Conservation (phyloP, 441 rosid genomes). For the Geranium incanum region DNA sequence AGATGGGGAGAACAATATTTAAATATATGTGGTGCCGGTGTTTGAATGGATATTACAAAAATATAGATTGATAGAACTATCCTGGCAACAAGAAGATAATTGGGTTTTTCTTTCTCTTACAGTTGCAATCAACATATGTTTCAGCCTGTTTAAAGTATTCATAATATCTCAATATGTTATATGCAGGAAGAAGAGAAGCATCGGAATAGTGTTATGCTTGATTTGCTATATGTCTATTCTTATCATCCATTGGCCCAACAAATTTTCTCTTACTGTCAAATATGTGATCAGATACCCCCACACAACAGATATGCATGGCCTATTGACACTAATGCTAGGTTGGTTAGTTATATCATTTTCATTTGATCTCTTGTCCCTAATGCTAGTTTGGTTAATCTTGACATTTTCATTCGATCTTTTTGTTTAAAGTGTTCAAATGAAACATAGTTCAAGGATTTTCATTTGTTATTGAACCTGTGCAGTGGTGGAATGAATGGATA, state of each 20-base stretch:
- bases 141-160: constrained; percentile 1
- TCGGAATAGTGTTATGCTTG: constrained; percentile 75
- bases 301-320: constrained; percentile 34
- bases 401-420: neutral
- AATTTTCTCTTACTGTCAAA: constrained; percentile 36
- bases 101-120: neutral
- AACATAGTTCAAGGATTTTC: constrained; percentile 21
- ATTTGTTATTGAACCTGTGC: constrained; percentile 24
- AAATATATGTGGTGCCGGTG: neutral
- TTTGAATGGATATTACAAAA: neutral
- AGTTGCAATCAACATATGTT: neutral
- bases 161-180: constrained; percentile 10
- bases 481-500: constrained; percentile 91
- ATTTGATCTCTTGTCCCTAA: constrained; percentile 17
- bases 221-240: constrained; percentile 63
- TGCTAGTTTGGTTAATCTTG: constrained; percentile 45
- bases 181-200: constrained; percentile 65
- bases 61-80: constrained; percentile 1
- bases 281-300: constrained; percentile 22
- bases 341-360: constrained; percentile 18
- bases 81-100: neutral
- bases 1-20: neutral
- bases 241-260: constrained; percentile 57
- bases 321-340: constrained; percentile 66
- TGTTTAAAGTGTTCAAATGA: neutral